Percentiles rank a stretch among this genome's conserved stretches.
phyloP scores from a whole-genome alignment of 805 yeast species.

The Nakazawaea populi region DNA sequence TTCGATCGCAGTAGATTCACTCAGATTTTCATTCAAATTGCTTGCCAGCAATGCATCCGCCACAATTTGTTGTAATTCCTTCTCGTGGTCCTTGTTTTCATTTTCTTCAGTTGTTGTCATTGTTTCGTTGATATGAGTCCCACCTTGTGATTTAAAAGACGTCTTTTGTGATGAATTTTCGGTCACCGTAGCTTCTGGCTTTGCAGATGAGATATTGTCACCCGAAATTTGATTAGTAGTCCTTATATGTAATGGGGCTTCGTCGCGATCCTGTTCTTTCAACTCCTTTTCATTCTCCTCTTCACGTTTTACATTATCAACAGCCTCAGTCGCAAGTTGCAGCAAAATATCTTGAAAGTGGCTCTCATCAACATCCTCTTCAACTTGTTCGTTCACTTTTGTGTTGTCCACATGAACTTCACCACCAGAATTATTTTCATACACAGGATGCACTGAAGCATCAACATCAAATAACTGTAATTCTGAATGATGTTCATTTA shows the following conservation, averaged over 20 bases:
- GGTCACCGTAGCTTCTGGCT: background rate
- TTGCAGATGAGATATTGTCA: no score
- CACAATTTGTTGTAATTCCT: constrained; percentile 15
- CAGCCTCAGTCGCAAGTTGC: constrained; percentile 7
- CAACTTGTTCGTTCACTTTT: background rate
- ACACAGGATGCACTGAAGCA: background rate
- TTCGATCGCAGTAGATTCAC: background rate
- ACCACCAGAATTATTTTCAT: background rate
- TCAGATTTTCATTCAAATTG: background rate
- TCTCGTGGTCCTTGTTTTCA: constrained; percentile 11
- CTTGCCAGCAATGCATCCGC: constrained; percentile 13
- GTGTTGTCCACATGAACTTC: background rate
- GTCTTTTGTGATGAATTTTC: background rate
- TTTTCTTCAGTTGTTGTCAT: background rate
- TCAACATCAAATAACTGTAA: no score
- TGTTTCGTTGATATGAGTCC: background rate
- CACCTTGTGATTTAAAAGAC: no score
- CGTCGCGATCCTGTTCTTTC: constrained; percentile 14
- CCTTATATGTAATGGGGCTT: no score
- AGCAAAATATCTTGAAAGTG: constrained; percentile 7
- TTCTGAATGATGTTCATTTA: background rate
- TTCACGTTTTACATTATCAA: constrained; percentile 8
- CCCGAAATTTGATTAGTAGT: no score
- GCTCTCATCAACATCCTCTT: background rate
- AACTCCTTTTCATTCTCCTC: constrained; percentile 11